These are phyloP conservation scores for Neurospora tetraspora DNA, from an alignment of 495 filamentous ascomycete species.

Conservation along the genomic window DNA sequence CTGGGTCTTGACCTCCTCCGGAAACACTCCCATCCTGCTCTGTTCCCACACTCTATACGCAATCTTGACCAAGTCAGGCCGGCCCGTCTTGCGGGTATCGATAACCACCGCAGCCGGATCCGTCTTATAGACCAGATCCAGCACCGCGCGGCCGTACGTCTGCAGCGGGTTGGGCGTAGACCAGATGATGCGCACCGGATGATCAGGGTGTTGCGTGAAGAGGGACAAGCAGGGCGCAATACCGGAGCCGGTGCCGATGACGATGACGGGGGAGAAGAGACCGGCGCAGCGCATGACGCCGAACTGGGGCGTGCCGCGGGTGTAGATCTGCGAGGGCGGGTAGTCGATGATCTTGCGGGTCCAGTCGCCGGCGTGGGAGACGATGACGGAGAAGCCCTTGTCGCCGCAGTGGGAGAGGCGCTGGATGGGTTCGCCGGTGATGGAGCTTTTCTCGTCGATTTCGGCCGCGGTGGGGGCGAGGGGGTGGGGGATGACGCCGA, in stretches of 20 bases:
- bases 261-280: conserved; percentile 56
- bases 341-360: conserved; percentile 53
- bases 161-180: conserved; percentile 31
- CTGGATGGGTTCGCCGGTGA: conserved; percentile 34
- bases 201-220: conserved; percentile 29
- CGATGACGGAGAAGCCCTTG: conserved; percentile 57
- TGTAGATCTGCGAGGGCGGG: conserved; percentile 50
- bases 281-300: conserved; percentile 65
- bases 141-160: conserved; percentile 36
- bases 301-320: conserved; percentile 43
- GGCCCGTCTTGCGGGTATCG: conserved; percentile 34
- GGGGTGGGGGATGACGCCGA: conserved; percentile 59
- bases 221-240: conserved; percentile 60
- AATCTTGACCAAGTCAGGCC: conserved; percentile 45
- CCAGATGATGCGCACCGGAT: conserved; percentile 41
- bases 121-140: conserved; percentile 31
- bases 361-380: conserved; percentile 83
- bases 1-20: conserved; percentile 49
- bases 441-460: not conserved
- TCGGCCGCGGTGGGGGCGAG: not conserved
- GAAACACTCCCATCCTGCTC: conserved; percentile 47
- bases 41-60: conserved; percentile 47
- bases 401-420: conserved; percentile 43
- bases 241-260: conserved; percentile 77
- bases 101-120: conserved; percentile 41